phyloP scores from a whole-genome alignment of 208 protist species.

The Leishmania mexicana region DNA sequence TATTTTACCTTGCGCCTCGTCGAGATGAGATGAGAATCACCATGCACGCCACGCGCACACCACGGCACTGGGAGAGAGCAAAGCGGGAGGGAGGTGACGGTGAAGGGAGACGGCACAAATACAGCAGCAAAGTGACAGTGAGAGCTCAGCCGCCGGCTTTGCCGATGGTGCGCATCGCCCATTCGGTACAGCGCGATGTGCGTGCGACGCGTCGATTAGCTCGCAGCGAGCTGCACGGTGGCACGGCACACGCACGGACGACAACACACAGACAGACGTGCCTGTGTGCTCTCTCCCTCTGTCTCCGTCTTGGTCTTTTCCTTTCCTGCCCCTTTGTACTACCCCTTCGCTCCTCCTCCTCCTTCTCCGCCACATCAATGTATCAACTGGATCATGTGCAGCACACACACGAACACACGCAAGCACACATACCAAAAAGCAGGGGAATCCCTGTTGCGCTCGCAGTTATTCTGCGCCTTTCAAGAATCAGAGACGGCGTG shows the following conservation, averaged over 20 bases:
- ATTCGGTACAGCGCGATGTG: no score
- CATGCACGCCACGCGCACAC: no score
- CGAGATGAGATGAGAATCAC: no score
- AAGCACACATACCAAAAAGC: constrained; percentile 3
- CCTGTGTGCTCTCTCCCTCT: neutral
- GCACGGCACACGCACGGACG: neutral
- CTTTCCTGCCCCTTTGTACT: neutral
- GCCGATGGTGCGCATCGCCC: no score
- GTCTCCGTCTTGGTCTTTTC: neutral
- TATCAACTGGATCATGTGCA: neutral
- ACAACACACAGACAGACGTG: neutral
- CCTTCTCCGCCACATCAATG: neutral
- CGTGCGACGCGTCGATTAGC: no score
- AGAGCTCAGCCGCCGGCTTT: no score
- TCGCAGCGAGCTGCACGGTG: no score
- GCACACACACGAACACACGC: constrained; percentile 1
- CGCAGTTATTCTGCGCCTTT: neutral
- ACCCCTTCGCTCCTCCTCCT: neutral
- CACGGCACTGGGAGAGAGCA: no score
- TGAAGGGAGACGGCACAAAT: no score
- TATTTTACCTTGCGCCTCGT: no score
- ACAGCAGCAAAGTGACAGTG: no score
- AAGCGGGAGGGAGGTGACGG: no score
- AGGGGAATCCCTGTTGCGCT: neutral
- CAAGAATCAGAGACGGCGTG: neutral